Percentiles rank a stretch among this genome's conserved stretches.
phyloP scores from a whole-genome alignment of 352 stramenopile species.

The Globisporangium solare region DNA sequence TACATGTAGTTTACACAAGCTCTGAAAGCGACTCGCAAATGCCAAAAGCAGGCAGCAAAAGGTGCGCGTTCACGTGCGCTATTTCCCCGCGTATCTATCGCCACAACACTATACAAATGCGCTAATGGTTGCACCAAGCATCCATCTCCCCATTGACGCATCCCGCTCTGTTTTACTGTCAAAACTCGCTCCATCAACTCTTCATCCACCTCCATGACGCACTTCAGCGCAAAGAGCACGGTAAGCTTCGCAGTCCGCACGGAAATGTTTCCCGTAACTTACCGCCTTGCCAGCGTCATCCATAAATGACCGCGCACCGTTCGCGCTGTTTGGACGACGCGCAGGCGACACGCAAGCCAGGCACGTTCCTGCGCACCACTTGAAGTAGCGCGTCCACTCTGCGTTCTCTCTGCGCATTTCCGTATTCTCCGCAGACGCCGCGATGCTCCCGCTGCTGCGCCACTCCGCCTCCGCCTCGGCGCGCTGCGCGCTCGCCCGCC shows the following conservation, averaged over 20 bases:
- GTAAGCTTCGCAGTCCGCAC: too few relatives aligned
- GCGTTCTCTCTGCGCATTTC: neutral
- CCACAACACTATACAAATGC: too few relatives aligned
- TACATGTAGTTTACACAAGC: neutral
- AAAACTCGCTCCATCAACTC: neutral
- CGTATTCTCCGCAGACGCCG: conserved; percentile 1
- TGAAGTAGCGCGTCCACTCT: neutral
- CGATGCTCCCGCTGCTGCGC: conserved; percentile 5
- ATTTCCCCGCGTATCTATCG: too few relatives aligned
- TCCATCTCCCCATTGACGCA: too few relatives aligned
- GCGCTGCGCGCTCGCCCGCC: conserved; percentile 5
- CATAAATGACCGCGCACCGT: too few relatives aligned
- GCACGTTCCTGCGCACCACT: conserved; percentile 9
- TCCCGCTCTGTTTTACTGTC: too few relatives aligned
- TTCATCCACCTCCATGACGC: neutral
- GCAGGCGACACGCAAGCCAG: neutral
- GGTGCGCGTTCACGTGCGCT: too few relatives aligned
- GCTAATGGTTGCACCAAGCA: too few relatives aligned
- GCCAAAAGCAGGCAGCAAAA: too few relatives aligned
- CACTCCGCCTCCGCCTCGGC: neutral
- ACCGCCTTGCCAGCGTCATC: too few relatives aligned
- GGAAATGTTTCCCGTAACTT: too few relatives aligned
- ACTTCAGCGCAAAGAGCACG: neutral
- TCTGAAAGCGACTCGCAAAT: too few relatives aligned
- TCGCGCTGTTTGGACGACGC: conserved; percentile 2